phyloP scores from a whole-genome alignment of 345 rosid genomes.

The Syzygium jambos region DNA sequence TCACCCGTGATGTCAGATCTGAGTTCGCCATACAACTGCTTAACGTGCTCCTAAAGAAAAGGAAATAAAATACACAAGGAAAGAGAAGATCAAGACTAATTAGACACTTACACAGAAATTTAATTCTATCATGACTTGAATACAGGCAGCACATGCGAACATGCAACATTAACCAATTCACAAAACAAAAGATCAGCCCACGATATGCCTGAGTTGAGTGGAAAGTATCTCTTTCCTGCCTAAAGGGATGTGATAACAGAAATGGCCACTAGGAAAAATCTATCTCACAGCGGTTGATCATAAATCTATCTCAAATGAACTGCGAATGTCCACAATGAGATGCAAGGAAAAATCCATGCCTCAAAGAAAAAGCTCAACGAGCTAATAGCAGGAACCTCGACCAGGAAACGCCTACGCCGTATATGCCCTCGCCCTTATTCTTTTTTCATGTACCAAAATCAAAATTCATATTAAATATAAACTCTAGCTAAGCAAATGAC shows the following conservation, averaged over 20 bases:
- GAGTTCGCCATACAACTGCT: constrained; percentile 15
- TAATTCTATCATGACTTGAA: neutral
- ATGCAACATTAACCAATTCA: neutral
- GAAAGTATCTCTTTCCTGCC: neutral
- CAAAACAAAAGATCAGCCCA: neutral
- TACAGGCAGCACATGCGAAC: neutral
- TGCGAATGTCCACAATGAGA: neutral
- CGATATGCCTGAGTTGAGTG: neutral
- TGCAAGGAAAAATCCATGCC: neutral
- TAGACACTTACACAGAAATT: neutral
- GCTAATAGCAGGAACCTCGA: neutral
- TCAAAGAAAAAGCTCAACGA: neutral
- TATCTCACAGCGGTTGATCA: neutral
- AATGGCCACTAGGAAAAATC: neutral
- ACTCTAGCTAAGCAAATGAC: neutral
- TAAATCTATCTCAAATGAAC: neutral
- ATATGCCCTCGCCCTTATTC: neutral
- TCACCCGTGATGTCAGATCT: constrained; percentile 7
- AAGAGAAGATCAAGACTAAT: neutral
- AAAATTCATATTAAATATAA: neutral
- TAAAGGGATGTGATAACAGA: neutral
- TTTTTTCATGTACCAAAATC: neutral
- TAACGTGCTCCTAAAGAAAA: constrained; percentile 16
- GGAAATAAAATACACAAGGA: neutral
- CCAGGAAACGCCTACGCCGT: neutral